Percentiles rank a stretch among this genome's conserved stretches.
Conservation (phyloP, 352 stramenopile species). For the Phytophthora boehmeriae region DNA sequence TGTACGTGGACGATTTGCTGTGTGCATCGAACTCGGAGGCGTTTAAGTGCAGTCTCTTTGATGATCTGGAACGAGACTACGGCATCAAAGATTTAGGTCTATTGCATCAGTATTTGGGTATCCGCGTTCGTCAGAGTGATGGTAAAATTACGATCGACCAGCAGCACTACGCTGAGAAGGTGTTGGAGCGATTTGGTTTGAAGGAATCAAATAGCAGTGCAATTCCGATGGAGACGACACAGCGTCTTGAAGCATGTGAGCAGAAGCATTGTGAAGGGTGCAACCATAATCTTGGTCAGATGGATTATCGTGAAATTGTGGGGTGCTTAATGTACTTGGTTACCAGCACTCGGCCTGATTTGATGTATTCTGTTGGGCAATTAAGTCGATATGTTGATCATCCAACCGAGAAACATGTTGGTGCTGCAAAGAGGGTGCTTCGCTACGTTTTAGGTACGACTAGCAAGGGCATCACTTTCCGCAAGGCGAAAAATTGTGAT, state of each 20-base stretch:
- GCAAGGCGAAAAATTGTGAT: background rate
- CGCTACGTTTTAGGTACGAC: background rate
- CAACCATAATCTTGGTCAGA: no score
- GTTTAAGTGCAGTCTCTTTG: background rate
- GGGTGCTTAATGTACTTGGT: background rate
- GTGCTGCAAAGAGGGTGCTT: background rate
- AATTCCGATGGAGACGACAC: background rate
- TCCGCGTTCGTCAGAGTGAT: background rate
- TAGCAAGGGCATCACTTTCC: background rate
- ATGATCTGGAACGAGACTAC: background rate
- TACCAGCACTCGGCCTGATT: background rate
- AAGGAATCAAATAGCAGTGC: background rate
- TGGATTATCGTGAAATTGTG: background rate
- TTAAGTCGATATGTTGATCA: no score
- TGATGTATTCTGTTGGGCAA: background rate
- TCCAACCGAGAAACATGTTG: background rate
- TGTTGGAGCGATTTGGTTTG: background rate
- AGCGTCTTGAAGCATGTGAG: background rate
- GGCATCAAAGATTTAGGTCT: background rate
- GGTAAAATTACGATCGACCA: background rate
- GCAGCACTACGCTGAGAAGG: background rate
- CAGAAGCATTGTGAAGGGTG: background rate
- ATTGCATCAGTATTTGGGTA: background rate
- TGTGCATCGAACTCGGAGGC: background rate
- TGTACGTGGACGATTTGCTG: constrained; percentile 2